Percentiles rank a stretch among this genome's conserved stretches.
phyloP scores from a whole-genome alignment of 169 alveolate species.

The Plasmodium relictum region DNA sequence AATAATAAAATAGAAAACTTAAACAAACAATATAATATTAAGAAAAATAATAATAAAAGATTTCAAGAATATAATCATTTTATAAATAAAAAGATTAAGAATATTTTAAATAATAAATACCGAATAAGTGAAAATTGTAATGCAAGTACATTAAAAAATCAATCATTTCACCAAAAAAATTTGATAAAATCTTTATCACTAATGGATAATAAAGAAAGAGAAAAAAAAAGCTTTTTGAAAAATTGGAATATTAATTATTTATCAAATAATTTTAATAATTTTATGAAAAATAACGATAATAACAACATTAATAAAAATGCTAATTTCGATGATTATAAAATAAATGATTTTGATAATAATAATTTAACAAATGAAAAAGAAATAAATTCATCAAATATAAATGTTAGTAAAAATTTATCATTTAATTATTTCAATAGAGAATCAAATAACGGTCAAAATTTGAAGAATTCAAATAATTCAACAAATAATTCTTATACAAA shows the following conservation, averaged over 20 bases:
- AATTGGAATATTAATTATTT: slow-evolving; percentile 72
- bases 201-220: slow-evolving; percentile 59
- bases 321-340: not conserved
- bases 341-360: not conserved
- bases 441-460: not conserved
- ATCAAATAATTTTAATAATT: slow-evolving; percentile 49
- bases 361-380: not conserved
- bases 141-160: slow-evolving; percentile 37
- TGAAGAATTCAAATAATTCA: not conserved
- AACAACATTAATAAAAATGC: not conserved
- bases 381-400: not conserved
- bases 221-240: slow-evolving; percentile 55
- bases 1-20: slow-evolving; percentile 16
- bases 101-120: not conserved
- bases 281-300: slow-evolving; percentile 30
- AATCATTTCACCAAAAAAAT: slow-evolving; percentile 1
- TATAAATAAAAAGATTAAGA: slow-evolving; percentile 21
- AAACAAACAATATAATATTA: slow-evolving; percentile 23
- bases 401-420: not conserved
- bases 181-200: slow-evolving; percentile 14
- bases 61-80: slow-evolving; percentile 8
- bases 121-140: slow-evolving; percentile 21
- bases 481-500: not conserved
- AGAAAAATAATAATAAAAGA: slow-evolving; percentile 26
- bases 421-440: not conserved